Base-by-base conservation (phyloP, 73 alveolate species). In the Paramecium octaurelia region DNA sequence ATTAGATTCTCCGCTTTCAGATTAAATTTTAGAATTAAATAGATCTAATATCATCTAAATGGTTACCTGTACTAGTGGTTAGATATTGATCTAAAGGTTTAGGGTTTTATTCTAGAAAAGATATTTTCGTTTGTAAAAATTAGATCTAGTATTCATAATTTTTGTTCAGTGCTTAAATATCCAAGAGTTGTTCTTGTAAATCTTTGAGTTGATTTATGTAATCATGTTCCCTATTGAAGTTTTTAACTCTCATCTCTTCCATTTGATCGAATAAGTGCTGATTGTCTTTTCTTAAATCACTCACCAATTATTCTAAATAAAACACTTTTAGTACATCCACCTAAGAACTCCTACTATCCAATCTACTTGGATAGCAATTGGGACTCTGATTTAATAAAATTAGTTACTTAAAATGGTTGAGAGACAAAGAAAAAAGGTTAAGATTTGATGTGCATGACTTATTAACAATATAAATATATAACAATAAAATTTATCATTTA, bases 271-370 rank as follows among this genome's bases (percentile, higher is more conserved):
- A 64, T 6, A 64, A 64, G 1, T 64, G 31, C 31, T 64, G 54
- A 64, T 64, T 64, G 31, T 64, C 84, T 31, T 64, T 64, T 24
- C 84, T 64, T 64, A 64, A 64, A 64, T 64, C 84, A 31, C 50
- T 64, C 14, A 64, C 84, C 54, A 64, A 64, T 34, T 64, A 34
- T 64, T 64, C 84, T 34, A 64, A 64, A 64, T 23, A 64, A 31
- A 34, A 27, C 42, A 27, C 31, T 64, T 64, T 64, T 14, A 64
- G 84, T 31, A 31, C 10, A 23, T 64, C 84, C 10, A 64, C 27
- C 46, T 64, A 0, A 64, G 84, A 64, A 31, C 84, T 27, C 9
- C 84, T 64, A 27, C 84, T 64, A 64, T 64, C 84, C 46, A 64
- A 64, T 27, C 84, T 27, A 64, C 5, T 27, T 27, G 84, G 84